Evolutionary conservation across 352 stramenopile genomes (phyloP).

Genomic region (Vaucheria bursata): DNA sequence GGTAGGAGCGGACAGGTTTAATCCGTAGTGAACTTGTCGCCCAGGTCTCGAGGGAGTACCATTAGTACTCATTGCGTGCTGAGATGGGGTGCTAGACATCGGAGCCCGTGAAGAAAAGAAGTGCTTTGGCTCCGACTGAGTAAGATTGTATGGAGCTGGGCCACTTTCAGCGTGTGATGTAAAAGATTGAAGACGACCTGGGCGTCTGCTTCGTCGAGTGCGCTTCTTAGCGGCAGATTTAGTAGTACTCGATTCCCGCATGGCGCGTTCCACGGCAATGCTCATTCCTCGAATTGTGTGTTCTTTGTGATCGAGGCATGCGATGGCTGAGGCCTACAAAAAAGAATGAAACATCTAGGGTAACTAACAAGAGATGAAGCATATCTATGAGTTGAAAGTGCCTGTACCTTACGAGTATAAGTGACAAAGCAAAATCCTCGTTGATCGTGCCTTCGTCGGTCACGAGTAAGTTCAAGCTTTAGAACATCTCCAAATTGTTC

Average conservation of each 20-base stretch:
- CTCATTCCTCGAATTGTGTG: not conserved
- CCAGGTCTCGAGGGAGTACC: too few relatives aligned
- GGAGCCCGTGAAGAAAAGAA: too few relatives aligned
- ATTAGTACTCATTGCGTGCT: too few relatives aligned
- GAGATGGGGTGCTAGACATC: too few relatives aligned
- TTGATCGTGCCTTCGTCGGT: not conserved
- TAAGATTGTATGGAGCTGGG: too few relatives aligned
- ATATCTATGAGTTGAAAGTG: too few relatives aligned
- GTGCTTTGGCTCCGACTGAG: too few relatives aligned
- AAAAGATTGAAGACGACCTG: too few relatives aligned
- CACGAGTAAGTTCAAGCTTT: not conserved
- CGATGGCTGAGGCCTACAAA: not conserved
- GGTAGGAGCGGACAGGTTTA: too few relatives aligned
- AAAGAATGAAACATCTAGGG: not conserved
- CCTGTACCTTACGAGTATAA: not conserved
- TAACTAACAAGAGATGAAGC: too few relatives aligned
- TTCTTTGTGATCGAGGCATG: not conserved
- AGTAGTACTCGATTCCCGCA: not conserved
- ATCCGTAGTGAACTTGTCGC: too few relatives aligned
- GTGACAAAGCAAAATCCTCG: not conserved
- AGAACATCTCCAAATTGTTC: not conserved
- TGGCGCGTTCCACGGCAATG: not conserved
- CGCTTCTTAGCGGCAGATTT: not conserved
- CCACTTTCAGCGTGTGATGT: too few relatives aligned
- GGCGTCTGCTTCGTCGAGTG: not conserved